phyloP scores from a whole-genome alignment of 1,284 basidiomycete genomes.

The Neolentinus lepideus region DNA sequence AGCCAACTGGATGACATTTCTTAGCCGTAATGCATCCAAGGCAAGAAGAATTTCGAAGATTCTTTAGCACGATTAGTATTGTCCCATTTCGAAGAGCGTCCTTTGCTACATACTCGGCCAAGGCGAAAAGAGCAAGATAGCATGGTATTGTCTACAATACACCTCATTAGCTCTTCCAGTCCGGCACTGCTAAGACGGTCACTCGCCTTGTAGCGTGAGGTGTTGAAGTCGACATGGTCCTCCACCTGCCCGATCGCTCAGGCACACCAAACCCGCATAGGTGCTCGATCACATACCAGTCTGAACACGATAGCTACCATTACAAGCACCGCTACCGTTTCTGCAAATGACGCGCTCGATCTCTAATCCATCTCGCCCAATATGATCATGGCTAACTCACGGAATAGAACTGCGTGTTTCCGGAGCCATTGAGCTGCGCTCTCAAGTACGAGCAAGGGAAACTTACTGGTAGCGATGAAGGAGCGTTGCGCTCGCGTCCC shows the following conservation, averaged over 20 bases:
- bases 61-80: constrained; percentile 27
- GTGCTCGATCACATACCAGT: constrained; percentile 18
- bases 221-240: constrained; percentile 37
- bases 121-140: constrained; percentile 72
- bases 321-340: constrained; percentile 40
- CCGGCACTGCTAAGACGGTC: constrained; percentile 5
- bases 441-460: neutral
- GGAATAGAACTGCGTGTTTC: constrained; percentile 17
- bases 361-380: neutral
- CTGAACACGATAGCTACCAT: constrained; percentile 35
- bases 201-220: constrained; percentile 43
- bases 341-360: constrained; percentile 19
- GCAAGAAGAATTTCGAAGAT: constrained; percentile 69
- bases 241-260: constrained; percentile 38
- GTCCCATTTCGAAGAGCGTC: neutral
- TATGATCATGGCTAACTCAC: constrained; percentile 14
- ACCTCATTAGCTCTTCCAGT: neutral
- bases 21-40: constrained; percentile 63
- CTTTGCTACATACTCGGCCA: constrained; percentile 56
- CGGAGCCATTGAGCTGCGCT: too few relatives aligned
- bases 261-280: constrained; percentile 1
- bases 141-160: constrained; percentile 66
- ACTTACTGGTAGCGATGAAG: constrained; percentile 16
- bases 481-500: constrained; percentile 17
- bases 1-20: constrained; percentile 71